phyloP scores from a whole-genome alignment of 768 basidiomycete genomes.

The Lactifluus subvellereus region DNA sequence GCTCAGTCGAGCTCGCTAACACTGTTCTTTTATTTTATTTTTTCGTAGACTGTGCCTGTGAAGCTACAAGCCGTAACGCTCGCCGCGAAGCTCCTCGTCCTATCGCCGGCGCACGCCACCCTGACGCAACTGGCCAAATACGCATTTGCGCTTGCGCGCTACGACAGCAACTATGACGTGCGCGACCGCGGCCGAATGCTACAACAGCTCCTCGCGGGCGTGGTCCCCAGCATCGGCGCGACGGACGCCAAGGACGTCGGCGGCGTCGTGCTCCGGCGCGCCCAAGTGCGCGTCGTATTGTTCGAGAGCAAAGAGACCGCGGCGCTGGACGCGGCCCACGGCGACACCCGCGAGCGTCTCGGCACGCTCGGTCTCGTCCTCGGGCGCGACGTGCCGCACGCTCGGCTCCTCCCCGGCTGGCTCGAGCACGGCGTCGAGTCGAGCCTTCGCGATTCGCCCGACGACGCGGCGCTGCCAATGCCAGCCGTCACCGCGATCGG shows the following conservation, averaged over 20 bases:
- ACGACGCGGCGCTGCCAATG: slow-evolving; percentile 38
- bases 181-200: slow-evolving; percentile 86
- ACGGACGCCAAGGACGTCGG: slow-evolving; percentile 30
- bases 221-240: slow-evolving; percentile 29
- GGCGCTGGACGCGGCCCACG: slow-evolving; percentile 30
- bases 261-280: slow-evolving; percentile 73
- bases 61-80: slow-evolving; percentile 83
- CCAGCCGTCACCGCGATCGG: slow-evolving; percentile 39
- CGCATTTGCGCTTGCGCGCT: slow-evolving; percentile 77
- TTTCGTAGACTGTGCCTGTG: slow-evolving; percentile 48
- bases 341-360: slow-evolving; percentile 39
- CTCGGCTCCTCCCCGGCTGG: slow-evolving; percentile 74
- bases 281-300: slow-evolving; percentile 75
- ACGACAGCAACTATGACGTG: slow-evolving; percentile 85
- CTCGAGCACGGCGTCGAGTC: slow-evolving; percentile 79
- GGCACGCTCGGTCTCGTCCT: slow-evolving; percentile 65
- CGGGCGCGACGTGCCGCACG: slow-evolving; percentile 47
- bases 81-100: slow-evolving; percentile 76
- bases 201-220: slow-evolving; percentile 57
- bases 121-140: slow-evolving; percentile 58
- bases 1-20: neutral
- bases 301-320: slow-evolving; percentile 66
- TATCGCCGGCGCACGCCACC: slow-evolving; percentile 49
- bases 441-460: slow-evolving; percentile 61
- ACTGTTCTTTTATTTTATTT: neutral